Conservation (phyloP, 345 rosid species). For the Schrenkiella parvula region DNA sequence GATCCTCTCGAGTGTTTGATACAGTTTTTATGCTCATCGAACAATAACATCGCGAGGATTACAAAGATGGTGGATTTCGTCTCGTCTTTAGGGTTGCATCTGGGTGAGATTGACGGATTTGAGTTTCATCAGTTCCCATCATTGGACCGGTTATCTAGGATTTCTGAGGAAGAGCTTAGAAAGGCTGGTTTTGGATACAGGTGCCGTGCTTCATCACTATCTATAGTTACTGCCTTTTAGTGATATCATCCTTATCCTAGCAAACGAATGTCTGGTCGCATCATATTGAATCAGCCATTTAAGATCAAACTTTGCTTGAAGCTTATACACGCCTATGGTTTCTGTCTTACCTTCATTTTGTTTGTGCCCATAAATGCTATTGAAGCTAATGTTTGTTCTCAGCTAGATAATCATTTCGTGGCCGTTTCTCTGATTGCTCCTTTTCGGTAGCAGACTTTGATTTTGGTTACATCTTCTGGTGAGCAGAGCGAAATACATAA, state of each 20-base stretch:
- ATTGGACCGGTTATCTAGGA: conserved; percentile 52
- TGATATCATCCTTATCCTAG: neutral
- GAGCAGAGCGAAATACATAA: conserved; percentile 80
- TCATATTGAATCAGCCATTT: neutral
- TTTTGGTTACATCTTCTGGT: conserved; percentile 22
- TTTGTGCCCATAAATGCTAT: neutral
- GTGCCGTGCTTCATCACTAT: conserved; percentile 42
- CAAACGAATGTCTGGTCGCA: neutral
- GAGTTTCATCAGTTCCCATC: conserved; percentile 84
- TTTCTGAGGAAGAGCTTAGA: conserved; percentile 68
- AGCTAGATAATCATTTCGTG: neutral
- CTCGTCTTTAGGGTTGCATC: conserved; percentile 56
- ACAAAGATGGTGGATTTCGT: conserved; percentile 85
- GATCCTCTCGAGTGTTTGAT: conserved; percentile 85
- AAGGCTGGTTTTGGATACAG: conserved; percentile 92
- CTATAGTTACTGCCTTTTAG: neutral
- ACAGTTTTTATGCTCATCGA: conserved; percentile 91
- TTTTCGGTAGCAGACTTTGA: neutral
- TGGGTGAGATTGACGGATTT: conserved; percentile 66
- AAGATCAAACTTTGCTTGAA: neutral
- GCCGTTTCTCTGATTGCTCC: neutral
- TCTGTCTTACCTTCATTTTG: neutral
- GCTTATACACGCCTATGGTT: neutral
- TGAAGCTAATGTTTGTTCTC: neutral
- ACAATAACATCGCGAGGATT: conserved; percentile 81